Base-by-base conservation (phyloP, 495 filamentous ascomycete species). In the Trichoderma orchidacearum region DNA sequence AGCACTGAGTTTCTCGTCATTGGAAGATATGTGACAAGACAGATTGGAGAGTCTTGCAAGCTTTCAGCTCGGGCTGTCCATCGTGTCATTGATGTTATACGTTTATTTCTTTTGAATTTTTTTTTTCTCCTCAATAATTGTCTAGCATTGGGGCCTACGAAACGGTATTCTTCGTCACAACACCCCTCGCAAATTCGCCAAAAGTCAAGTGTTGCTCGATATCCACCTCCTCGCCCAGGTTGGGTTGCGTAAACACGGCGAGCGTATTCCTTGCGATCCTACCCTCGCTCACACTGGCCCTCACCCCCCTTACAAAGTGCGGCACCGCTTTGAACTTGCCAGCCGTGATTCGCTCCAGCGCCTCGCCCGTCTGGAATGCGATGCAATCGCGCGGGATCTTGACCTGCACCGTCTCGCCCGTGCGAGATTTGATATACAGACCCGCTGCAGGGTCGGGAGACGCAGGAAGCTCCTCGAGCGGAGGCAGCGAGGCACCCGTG, bases 181-280 rank as follows among this genome's bases (percentile, higher is more conserved):
- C 84, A 36, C 83, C 85, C 69, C 81, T 84, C 18, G 90, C 90
- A 79, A 97, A 95, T 63, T 86, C 81, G 29, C 85, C 93, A 77
- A 97, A 97, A 38, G 74, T 84, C 51, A 83, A 78, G 25, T 85
- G 83, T 59, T 77, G 73, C 64, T 84, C 77, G 53, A 74, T 72
- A 67, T 89, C 87, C 15, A 98, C 89, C 72, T 85, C 81, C 62
- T 95, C 93, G 54, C 80, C 85, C 50, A 98, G 68, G 74, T 95
- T 95, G 36, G 93, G 93, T 76, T 98, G 93, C 50, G 93, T 98
- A 68, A 98, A 98, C 29, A 98, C 90, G 5, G 93, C 93, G 56
- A 98, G 72, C 52, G 93, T 98, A 74, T 96, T 97, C 59, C 93
- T 76, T 41, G 91, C 90, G 58, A 95, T 78, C 45, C 72, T 70